Evolutionary conservation across 2,329 filamentous ascomycete species (phyloP).

Genomic region (Graphilbum fragrans): DNA sequence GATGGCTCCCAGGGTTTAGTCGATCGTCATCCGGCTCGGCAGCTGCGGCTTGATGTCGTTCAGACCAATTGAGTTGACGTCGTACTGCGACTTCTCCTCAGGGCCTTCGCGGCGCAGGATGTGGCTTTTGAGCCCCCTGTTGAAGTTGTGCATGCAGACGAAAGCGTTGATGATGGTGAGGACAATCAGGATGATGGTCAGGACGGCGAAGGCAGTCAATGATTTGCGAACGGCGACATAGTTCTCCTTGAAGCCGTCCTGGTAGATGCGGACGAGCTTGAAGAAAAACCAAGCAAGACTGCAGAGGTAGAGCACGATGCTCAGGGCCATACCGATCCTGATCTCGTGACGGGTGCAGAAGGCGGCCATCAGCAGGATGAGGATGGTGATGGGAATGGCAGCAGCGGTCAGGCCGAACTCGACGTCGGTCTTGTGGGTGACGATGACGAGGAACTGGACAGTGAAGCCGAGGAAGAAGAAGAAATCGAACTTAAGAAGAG

Average conservation of each 20-base stretch:
- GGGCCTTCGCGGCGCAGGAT: constrained; percentile 43
- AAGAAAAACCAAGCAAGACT: constrained; percentile 93
- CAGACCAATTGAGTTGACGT: constrained; percentile 42
- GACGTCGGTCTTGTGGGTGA: constrained; percentile 53
- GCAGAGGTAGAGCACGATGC: constrained; percentile 79
- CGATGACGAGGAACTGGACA: constrained; percentile 92
- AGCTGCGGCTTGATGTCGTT: constrained; percentile 43
- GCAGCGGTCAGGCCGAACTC: constrained; percentile 82
- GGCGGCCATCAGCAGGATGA: constrained; percentile 74
- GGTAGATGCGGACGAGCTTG: constrained; percentile 95
- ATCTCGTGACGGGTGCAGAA: constrained; percentile 79
- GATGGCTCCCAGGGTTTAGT: no score
- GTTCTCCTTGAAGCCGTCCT: constrained; percentile 39
- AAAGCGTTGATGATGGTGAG: constrained; percentile 79
- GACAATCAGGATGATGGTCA: constrained; percentile 81
- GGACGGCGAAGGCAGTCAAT: constrained; percentile 84
- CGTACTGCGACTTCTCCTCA: constrained; percentile 37
- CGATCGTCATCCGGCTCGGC: constrained; percentile 49
- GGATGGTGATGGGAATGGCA: constrained; percentile 82
- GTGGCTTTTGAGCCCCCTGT: constrained; percentile 78
- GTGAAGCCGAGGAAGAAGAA: constrained; percentile 99
- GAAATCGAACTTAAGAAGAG: constrained; percentile 96
- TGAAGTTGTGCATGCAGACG: constrained; percentile 84
- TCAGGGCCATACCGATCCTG: constrained; percentile 59
- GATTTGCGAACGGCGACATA: constrained; percentile 75